These are phyloP conservation scores for Phytopythium cucurbitacearum DNA, from an alignment of 352 stramenopile genomes.

Conservation along the genomic window DNA sequence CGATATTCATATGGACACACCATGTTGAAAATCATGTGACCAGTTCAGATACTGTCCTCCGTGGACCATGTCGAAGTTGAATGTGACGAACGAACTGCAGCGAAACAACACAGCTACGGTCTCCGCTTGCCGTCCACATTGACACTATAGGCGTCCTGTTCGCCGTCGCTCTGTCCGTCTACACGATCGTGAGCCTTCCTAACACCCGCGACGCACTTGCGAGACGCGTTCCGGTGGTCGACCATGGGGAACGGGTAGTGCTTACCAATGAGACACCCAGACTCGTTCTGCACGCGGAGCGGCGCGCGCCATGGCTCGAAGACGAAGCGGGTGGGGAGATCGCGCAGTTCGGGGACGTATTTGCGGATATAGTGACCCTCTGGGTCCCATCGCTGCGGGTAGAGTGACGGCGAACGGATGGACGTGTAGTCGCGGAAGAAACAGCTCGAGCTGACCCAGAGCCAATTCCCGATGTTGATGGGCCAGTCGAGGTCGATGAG, in stretches of 20 bases:
- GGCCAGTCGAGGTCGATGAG: constrained; percentile 95
- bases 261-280: constrained; percentile 87
- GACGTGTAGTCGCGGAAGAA: constrained; percentile 97
- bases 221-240: constrained; percentile 84
- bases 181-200: constrained; percentile 30
- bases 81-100: too few species aligned
- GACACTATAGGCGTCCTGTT: too few species aligned
- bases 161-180: too few species aligned
- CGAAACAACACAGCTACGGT: too few species aligned
- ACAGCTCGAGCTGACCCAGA: constrained; percentile 92
- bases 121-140: too few species aligned
- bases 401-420: constrained; percentile 90
- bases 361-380: constrained; percentile 89
- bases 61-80: too few species aligned
- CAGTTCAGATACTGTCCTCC: too few species aligned
- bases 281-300: constrained; percentile 75
- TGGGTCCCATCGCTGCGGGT: constrained; percentile 93
- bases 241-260: constrained; percentile 96
- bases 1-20: too few species aligned
- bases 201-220: constrained; percentile 91
- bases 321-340: constrained; percentile 94
- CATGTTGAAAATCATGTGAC: too few species aligned
- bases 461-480: constrained; percentile 98
- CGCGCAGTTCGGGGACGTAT: constrained; percentile 86
- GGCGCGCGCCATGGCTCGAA: constrained; percentile 97